phyloP scores from a whole-genome alignment of 1,284 basidiomycete genomes.

The Neonothopanus nambi region DNA sequence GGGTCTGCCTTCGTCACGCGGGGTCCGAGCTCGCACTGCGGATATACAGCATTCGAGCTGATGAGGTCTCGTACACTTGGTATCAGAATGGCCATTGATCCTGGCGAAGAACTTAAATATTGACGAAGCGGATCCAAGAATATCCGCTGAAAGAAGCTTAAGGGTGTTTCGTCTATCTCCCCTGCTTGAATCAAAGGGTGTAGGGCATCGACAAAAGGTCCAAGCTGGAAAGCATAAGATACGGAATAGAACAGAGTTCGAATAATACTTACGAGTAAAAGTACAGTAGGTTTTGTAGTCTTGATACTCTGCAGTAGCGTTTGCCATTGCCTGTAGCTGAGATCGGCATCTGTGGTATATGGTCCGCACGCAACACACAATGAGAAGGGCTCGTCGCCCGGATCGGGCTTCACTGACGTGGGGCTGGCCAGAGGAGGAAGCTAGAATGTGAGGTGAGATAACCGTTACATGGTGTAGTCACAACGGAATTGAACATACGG shows the following conservation, averaged over 20 bases:
- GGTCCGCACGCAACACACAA: slow-evolving; percentile 80
- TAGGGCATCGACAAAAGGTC: slow-evolving; percentile 83
- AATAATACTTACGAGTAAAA: slow-evolving; percentile 74
- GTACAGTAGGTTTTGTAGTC: slow-evolving; percentile 67
- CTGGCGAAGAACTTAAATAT: slow-evolving; percentile 64
- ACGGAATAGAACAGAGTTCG: slow-evolving; percentile 3
- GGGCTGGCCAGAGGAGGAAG: slow-evolving; percentile 46
- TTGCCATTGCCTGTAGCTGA: slow-evolving; percentile 73
- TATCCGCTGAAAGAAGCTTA: slow-evolving; percentile 68
- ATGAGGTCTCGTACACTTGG: slow-evolving; percentile 85
- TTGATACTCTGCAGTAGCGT: slow-evolving; percentile 59
- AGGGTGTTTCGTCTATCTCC: slow-evolving; percentile 65
- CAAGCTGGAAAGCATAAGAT: slow-evolving; percentile 53
- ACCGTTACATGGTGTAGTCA: slow-evolving; percentile 12
- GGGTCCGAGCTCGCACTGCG: slow-evolving; percentile 74
- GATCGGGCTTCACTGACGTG: slow-evolving; percentile 34
- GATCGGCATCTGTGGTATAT: slow-evolving; percentile 76
- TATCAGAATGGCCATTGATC: slow-evolving; percentile 73
- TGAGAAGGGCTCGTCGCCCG: slow-evolving; percentile 47
- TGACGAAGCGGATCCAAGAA: slow-evolving; percentile 62
- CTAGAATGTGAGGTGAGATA: slow-evolving; percentile 27
- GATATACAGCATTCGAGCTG: slow-evolving; percentile 81
- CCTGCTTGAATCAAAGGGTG: slow-evolving; percentile 78
- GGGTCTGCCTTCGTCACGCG: slow-evolving; percentile 42
- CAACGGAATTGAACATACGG: slow-evolving; percentile 47